Evolutionary conservation across 2,329 filamentous ascomycete genomes (phyloP), one percentile per base, ranked within the genome.

Genomic region (Neopestalotiopsis rosae): DNA sequence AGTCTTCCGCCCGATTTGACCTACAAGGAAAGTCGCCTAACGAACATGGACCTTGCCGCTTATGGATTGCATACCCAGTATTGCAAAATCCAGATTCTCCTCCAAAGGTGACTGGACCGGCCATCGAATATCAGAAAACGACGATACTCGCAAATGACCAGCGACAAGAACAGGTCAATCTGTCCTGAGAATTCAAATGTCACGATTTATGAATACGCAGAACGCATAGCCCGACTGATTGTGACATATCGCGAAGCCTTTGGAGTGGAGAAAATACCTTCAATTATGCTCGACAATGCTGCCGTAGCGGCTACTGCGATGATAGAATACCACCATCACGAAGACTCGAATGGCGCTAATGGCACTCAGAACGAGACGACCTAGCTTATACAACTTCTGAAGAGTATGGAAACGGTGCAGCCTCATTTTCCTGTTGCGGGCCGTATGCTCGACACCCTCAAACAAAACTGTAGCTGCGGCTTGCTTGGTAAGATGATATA

Each of bases 201-300:
- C 12, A 14, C 12, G 28, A 58, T 58, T 14, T 58, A 58, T 20
- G 20, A 58, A 30, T 58, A 58, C 12, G 56, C 56, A 58, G 20
- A 20, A 12, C 56, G 56, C 28, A 58, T 58, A 30, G 56, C 56
- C 12, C 5, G 56, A 10, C n/a, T 58, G 20, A 30, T 58, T 20
- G 56, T 58, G 5, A 58, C 56, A 58, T 58, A 58, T n/a, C 56
- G 56, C 12, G 56, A 58, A 58, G 28, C 56, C 5, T 58, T 24
- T 12, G 56, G 56, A 1, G 56, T 58, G 28, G 56, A 58, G 56
- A 58, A 58, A 58, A 58, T 58, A n/a, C 56, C 56, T 24, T 58
- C 56, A 5, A 58, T 58, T 13, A 58, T 58, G 56, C 56, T 58
- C 56, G 56, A 58, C 28, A 58, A 58, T 12, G 56, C 56, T 12